Evolutionary conservation across 768 basidiomycete genomes (phyloP), one percentile per base, ranked within the genome.

Genomic region (Brasilioporus rufonigricans): DNA sequence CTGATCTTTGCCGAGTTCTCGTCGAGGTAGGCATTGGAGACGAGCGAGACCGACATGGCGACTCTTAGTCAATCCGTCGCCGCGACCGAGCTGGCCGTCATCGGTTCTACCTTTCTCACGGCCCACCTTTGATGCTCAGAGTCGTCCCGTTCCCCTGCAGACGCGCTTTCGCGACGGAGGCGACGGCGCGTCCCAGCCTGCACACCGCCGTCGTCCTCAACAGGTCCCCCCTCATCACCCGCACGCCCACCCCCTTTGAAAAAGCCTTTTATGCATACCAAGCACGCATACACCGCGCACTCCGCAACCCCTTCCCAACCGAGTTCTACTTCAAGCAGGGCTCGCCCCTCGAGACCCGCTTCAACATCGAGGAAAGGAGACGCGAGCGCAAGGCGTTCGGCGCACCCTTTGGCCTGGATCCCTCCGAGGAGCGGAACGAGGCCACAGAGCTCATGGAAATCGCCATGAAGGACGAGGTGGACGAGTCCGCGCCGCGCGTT

Each of bases 281-380:
- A 68, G 77, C 82, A 10, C 85, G 91, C 40, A 82, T 98, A 65
- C 82, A 85, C 64, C 87, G 91, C 60, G 87, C 93, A 3, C 74
- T 98, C 45, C 87, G 88, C 68, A 91, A 92, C 61, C 94, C 94
- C 1, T 86, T 93, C 69, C 91, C 94, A 18, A 77, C 83, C 54
- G 86, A 93, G 44, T 93, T 96, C 73, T 98, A 95, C 75, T 96
- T 96, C 80, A 93, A 93, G 73, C 86, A 86, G 47, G 94, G 94
- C 10, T 90, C 93, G 0, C 77, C 91, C 16, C 80, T 94, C 29
- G 88, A 94, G 69, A 83, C 85, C 14, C 81, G 89, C 36, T 96
- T 93, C 72, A 84, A 79, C 45, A 71, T 83, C 47, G 88, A 93
- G 66, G 88, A 94, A 64, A 80, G 82, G 44, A 75, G 78, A 55